These are phyloP conservation scores for Neonectria sp. DNA, from an alignment of 2,329 filamentous ascomycete species.

Conservation along the genomic window DNA sequence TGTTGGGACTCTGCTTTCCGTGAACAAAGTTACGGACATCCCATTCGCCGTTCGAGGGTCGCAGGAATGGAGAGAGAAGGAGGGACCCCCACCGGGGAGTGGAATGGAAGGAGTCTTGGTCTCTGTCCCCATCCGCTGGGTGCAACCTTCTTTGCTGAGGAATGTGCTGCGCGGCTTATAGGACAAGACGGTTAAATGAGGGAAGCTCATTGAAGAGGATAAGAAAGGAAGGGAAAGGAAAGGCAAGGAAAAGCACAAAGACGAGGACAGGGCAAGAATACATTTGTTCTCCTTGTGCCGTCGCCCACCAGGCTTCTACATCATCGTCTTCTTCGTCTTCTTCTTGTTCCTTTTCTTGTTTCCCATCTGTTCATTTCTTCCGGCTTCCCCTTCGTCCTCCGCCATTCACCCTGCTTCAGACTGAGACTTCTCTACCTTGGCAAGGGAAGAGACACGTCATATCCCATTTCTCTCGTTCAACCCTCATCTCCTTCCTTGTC, in stretches of 20 bases:
- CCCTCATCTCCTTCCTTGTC: not conserved
- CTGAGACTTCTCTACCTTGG: not conserved
- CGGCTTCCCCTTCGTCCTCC: not conserved
- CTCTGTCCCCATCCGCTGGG: not conserved
- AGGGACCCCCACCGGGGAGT: too few relatives aligned
- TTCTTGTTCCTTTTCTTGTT: not conserved
- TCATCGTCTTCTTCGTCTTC: not conserved
- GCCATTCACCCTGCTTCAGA: not conserved
- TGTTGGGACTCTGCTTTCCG: not conserved
- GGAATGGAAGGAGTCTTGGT: slow-evolving; percentile 1
- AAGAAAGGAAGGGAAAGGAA: not conserved
- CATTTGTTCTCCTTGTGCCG: not conserved
- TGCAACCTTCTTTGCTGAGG: not conserved
- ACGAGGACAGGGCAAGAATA: too few relatives aligned
- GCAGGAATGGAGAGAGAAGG: not conserved
- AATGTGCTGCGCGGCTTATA: not conserved
- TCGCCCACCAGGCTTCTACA: not conserved
- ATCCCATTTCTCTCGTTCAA: not conserved
- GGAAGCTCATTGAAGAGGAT: not conserved
- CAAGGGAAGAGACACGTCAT: slow-evolving; percentile 1
- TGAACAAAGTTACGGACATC: not conserved
- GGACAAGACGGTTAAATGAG: not conserved
- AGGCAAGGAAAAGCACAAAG: not conserved
- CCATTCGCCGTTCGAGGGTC: not conserved
- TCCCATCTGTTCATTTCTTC: not conserved